phyloP scores from a whole-genome alignment of 495 filamentous ascomycete species.

The Penicillium pancosmium region DNA sequence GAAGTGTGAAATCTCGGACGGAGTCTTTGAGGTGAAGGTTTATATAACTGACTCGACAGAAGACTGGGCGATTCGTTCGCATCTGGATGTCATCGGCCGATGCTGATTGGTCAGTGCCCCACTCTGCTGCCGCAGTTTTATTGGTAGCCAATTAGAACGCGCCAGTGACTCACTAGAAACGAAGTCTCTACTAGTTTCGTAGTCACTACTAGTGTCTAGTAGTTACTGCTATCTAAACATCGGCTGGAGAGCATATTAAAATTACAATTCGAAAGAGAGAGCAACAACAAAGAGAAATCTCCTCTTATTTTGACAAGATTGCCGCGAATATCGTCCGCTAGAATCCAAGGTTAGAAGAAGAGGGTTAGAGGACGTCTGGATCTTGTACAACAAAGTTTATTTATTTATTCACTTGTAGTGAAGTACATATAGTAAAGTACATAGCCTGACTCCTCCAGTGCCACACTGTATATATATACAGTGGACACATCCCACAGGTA shows the following conservation, averaged over 20 bases:
- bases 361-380: background rate
- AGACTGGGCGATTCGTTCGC: background rate
- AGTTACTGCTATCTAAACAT: background rate
- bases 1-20: background rate
- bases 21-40: background rate
- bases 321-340: background rate
- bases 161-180: constrained; percentile 5
- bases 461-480: constrained; percentile 3
- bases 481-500: constrained; percentile 4
- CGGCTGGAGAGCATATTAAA: background rate
- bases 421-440: constrained; percentile 8
- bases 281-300: background rate
- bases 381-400: constrained; percentile 2
- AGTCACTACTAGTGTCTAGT: too few relatives aligned
- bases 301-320: constrained; percentile 4
- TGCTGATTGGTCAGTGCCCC: constrained; percentile 2
- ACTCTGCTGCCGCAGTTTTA: background rate
- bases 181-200: background rate
- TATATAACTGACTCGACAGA: constrained; percentile 5
- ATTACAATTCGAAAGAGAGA: background rate
- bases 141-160: constrained; percentile 1
- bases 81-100: constrained; percentile 4
- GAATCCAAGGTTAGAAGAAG: constrained; percentile 3
- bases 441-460: constrained; percentile 11
- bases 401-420: background rate